Evolutionary conservation across 1,284 basidiomycete species (phyloP).

Genomic region (Malassezia sympodialis): DNA sequence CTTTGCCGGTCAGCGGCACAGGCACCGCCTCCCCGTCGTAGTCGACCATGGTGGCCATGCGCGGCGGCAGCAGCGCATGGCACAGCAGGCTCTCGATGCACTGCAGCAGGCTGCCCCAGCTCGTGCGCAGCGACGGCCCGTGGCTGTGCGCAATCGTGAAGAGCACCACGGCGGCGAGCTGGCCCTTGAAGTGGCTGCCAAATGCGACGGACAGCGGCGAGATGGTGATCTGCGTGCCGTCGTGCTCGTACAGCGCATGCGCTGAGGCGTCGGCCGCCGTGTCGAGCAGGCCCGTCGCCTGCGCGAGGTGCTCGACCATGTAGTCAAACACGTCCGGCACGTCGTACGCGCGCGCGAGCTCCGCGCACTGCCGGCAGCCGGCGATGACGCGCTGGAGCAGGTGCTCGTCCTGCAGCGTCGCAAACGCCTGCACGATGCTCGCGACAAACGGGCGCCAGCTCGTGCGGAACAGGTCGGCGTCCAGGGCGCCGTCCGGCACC

Average conservation of each 20-base stretch:
- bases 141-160: slow-evolving; percentile 98
- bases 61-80: slow-evolving; percentile 67
- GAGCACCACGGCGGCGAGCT: slow-evolving; percentile 88
- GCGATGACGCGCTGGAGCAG: slow-evolving; percentile 87
- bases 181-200: slow-evolving; percentile 88
- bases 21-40: neutral
- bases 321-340: slow-evolving; percentile 94
- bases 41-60: slow-evolving; percentile 80
- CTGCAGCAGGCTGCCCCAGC: slow-evolving; percentile 84
- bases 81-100: slow-evolving; percentile 95
- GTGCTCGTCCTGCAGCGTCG: slow-evolving; percentile 89
- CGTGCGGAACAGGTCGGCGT: slow-evolving; percentile 80
- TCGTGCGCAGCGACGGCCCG: slow-evolving; percentile 82
- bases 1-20: slow-evolving; percentile 33
- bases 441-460: slow-evolving; percentile 87
- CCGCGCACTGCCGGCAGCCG: slow-evolving; percentile 91
- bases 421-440: slow-evolving; percentile 57
- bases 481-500: slow-evolving; percentile 69
- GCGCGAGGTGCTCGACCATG: slow-evolving; percentile 69
- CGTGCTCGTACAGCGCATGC: slow-evolving; percentile 6
- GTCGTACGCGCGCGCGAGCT: slow-evolving; percentile 74
- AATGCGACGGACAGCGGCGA: slow-evolving; percentile 86
- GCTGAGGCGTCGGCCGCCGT: slow-evolving; percentile 19
- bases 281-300: slow-evolving; percentile 33
- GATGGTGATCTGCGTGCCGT: slow-evolving; percentile 61